phyloP scores from a whole-genome alignment of 129 eudicot genomes.

The Erigeron canadensis region DNA sequence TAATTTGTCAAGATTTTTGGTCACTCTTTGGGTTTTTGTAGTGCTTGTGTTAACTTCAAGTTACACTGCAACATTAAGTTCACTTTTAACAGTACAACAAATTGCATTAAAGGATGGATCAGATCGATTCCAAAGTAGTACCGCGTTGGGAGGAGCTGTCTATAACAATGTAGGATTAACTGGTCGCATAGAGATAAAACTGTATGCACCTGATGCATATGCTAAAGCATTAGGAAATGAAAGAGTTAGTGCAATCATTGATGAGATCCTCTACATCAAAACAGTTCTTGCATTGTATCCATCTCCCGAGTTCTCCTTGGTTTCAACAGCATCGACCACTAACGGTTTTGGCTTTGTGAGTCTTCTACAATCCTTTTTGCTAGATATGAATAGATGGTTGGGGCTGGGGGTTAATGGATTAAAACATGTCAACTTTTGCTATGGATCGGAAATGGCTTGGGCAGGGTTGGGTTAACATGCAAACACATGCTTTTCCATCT shows the following conservation, averaged over 20 bases:
- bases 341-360: conserved; percentile 45
- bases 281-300: conserved; percentile 24
- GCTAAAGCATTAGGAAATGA: conserved; percentile 22
- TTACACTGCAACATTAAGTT: not conserved
- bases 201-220: not conserved
- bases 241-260: conserved; percentile 39
- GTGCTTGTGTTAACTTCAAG: not conserved
- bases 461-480: too few species aligned
- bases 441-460: too few species aligned
- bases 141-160: not conserved
- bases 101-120: too few species aligned
- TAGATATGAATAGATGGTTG: not conserved
- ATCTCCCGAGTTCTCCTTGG: conserved; percentile 14
- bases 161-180: not conserved
- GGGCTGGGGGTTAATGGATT: not conserved
- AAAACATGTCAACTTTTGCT: too few species aligned
- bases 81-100: too few species aligned
- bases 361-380: conserved; percentile 13
- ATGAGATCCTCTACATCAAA: conserved; percentile 50
- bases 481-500: too few species aligned
- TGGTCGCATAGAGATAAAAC: not conserved
- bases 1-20: not conserved
- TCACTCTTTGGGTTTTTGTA: not conserved
- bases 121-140: too few species aligned
- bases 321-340: conserved; percentile 29